Conservation (phyloP, 2,329 filamentous ascomycete genomes). For the Domatiomyces globalis region DNA sequence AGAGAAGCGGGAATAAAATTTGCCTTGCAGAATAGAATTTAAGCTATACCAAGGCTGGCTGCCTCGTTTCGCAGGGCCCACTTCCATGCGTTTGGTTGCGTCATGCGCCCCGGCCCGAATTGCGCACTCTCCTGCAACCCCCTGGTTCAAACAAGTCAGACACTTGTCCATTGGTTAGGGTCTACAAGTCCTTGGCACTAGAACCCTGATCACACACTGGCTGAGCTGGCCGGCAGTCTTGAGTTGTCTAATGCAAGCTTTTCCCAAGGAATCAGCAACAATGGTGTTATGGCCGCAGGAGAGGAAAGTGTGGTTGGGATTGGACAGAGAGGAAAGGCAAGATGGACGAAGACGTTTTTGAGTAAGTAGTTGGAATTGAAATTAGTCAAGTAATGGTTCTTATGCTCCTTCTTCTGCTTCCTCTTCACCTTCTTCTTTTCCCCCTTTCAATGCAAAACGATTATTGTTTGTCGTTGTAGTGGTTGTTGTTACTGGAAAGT, state of each 20-base stretch:
- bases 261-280: too few species aligned
- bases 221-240: too few species aligned
- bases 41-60: not conserved
- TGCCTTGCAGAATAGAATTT: not conserved
- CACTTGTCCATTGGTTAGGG: too few species aligned
- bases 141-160: too few species aligned
- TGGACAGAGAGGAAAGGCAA: too few species aligned
- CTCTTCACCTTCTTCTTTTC: not conserved
- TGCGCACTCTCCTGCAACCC: too few species aligned
- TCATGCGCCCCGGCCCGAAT: too few species aligned
- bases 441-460: not conserved
- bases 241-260: too few species aligned
- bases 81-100: not conserved
- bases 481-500: not conserved
- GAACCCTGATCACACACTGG: too few species aligned
- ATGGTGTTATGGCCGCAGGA: too few species aligned
- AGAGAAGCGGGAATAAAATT: not conserved
- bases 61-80: not conserved
- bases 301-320: too few species aligned
- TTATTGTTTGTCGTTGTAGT: not conserved
- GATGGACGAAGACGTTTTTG: not conserved
- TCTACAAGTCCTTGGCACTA: too few species aligned
- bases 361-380: not conserved
- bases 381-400: not conserved
- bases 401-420: not conserved